Base-by-base conservation (phyloP, 2,329 filamentous ascomycete species). In the Chaetothyriales sp. region DNA sequence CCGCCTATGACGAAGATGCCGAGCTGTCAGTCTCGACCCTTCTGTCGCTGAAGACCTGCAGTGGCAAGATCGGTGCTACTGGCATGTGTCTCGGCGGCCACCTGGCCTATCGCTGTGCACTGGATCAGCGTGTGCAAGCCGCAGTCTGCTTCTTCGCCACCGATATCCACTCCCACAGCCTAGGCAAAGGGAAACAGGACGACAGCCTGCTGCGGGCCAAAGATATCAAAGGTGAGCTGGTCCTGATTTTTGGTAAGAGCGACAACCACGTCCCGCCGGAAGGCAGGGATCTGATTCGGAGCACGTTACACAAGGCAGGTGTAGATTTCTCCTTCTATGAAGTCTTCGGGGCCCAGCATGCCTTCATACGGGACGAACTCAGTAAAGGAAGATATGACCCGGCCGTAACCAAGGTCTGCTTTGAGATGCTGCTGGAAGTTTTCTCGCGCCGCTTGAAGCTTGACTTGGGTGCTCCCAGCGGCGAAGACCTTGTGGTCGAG, bases 81-180 rank as follows among this genome's bases (percentile, higher is more conserved):
- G 87, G 87, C 55, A 95, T 95, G 89, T 95, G 89, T 67, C 80
- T 95, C 1, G 90, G 90, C 49, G 89, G 90, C 1, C 90, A 95
- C 65, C 78, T 95, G 18, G 86, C 85, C 68, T 84, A 80, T 65
- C 74, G 82, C 44, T 80, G 77, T 61, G 81, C 82, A 61, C 76
- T 95, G 47, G 88, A 95, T 67, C 74, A 78, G 19, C 78, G 89
- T 52, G 79, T 95, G 53, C 76, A 77, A 43, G 86, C 87, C 28
- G 81, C 82, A 40, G 84, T 94, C 28, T 83, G 87, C 66, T 97
- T 89, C 73, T 95, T 95, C 69, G 88, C 87, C 7, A 95, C 89
- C 5, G 90, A 95, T 70, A 82, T 95, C 49, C 90, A 95, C 72
- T 80, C 75, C 57, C 77, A 79, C 52, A 87, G 83, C 7, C 77